phyloP scores from a whole-genome alignment of 768 basidiomycete species.

The Macrolepiota fuliginosa region DNA sequence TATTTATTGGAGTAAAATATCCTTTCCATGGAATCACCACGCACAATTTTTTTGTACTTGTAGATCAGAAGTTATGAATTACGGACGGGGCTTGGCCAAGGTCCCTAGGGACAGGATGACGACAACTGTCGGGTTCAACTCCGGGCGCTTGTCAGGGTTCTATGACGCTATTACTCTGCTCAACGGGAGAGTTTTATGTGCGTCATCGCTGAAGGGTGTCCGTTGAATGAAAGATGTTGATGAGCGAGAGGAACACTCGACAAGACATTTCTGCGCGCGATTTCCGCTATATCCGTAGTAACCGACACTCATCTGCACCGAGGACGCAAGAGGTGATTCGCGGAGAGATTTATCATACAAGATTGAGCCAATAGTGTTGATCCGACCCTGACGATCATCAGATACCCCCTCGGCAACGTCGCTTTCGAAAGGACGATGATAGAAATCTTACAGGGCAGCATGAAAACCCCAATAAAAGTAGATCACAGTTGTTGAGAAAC shows the following conservation, averaged over 20 bases:
- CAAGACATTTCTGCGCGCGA: neutral
- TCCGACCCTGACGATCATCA: slow-evolving; percentile 5
- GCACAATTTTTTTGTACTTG: neutral
- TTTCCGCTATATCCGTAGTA: slow-evolving; percentile 10
- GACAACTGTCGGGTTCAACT: neutral
- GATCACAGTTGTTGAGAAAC: neutral
- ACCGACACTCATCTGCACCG: neutral
- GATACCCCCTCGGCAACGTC: slow-evolving; percentile 1
- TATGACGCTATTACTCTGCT: slow-evolving; percentile 12
- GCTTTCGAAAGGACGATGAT: neutral
- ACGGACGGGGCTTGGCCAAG: neutral
- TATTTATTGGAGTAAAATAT: neutral
- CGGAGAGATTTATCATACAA: neutral
- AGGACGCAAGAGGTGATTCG: slow-evolving; percentile 2
- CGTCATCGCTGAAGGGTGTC: neutral
- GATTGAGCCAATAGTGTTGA: neutral
- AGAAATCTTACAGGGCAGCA: neutral
- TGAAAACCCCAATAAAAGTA: neutral
- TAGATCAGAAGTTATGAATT: neutral
- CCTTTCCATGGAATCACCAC: neutral
- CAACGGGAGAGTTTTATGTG: neutral
- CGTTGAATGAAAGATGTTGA: neutral
- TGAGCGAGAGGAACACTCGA: neutral
- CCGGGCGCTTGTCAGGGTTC: slow-evolving; percentile 2
- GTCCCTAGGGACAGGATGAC: neutral